Evolutionary conservation across 2,329 filamentous ascomycete species (phyloP).

Genomic region (Fusarium virguliforme): DNA sequence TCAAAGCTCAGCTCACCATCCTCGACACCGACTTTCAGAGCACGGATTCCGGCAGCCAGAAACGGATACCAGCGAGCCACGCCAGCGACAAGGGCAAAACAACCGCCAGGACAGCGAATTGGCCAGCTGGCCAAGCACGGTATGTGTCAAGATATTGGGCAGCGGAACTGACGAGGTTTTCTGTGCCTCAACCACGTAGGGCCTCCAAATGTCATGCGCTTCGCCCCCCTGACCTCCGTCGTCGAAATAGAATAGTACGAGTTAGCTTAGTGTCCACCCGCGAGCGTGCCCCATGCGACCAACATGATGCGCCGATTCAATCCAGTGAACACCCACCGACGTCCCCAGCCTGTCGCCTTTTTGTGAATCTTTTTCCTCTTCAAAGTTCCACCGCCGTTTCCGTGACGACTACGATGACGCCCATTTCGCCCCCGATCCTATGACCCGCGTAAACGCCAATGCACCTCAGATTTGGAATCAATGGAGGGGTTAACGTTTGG

Average conservation of each 20-base stretch:
- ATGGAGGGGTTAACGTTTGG: background rate
- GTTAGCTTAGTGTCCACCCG: conserved; percentile 29
- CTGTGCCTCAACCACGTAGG: conserved; percentile 27
- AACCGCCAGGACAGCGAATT: conserved; percentile 4
- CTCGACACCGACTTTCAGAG: conserved; percentile 47
- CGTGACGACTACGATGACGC: conserved; percentile 39
- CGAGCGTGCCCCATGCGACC: conserved; percentile 25
- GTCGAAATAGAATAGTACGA: conserved; percentile 34
- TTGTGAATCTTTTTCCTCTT: conserved; percentile 23
- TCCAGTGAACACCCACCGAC: conserved; percentile 32
- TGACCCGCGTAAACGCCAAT: conserved; percentile 10
- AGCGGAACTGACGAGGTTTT: conserved; percentile 39
- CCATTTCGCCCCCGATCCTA: conserved; percentile 23
- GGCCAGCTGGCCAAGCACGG: conserved; percentile 20
- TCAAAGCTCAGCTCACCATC: conserved; percentile 27
- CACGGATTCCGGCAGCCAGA: conserved; percentile 21
- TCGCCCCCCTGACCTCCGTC: conserved; percentile 13
- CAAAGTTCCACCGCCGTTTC: conserved; percentile 30
- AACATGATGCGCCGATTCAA: conserved; percentile 23
- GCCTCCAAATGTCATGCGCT: conserved; percentile 16
- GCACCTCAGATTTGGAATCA: background rate
- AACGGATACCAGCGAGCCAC: conserved; percentile 29
- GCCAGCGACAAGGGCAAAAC: conserved; percentile 21
- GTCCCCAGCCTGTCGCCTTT: background rate
- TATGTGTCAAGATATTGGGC: conserved; percentile 41